Base-by-base conservation (phyloP, 2,329 filamentous ascomycete species). In the Aureobasidium sp. region DNA sequence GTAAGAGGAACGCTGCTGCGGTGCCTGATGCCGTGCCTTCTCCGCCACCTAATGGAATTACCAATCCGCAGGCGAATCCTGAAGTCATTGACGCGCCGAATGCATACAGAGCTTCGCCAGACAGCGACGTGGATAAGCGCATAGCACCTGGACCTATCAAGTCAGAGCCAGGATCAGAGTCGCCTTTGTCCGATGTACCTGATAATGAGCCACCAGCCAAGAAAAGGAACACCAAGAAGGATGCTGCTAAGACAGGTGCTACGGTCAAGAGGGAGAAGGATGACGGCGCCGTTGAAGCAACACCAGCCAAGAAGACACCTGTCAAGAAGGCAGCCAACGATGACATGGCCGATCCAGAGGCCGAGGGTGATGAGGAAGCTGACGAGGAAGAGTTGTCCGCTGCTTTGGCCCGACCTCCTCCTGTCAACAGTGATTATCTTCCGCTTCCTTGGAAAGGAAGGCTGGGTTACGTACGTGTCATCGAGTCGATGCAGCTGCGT, bases 381-480 rank as follows among this genome's bases (percentile, higher is more conserved):
- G 80, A 84, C 27, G 78, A 81, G 44, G 80, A 83, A 67, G 84
- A 86, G 67, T 74, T 86, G 55, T 79, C 83, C 66, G 79, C 82
- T 67, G 84, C 84, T 23, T 68, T 82, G 27, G 79, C 81, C 9
- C 80, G 90, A 61, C 83, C 87, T 13, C 90, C 91, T 7, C 84
- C 91, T 0, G 85, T 96, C 17, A 89, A 97, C 70, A 96, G 91
- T 70, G 84, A 84, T 66, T 90, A 87, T 69, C 79, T 97, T 23
- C 93, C 93, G 27, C 74, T 97, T 26, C 93, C 92, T 0, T 97
- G 92, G 92, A 91, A 87, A 75, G 93, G 93, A 0, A 83, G 92
- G 32, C 73, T 97, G 64, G 92, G 92, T 63, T 97, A 96, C 81
- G 91, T 93, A 74, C 77, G 87, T 75, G 27, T 56, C 1, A 57